A percentile compares a stretch with the other conserved stretches of the same genome.
These are phyloP conservation scores for Aspergillus sclerotioniger DNA, from an alignment of 495 filamentous ascomycete genomes.

Conservation along the genomic window DNA sequence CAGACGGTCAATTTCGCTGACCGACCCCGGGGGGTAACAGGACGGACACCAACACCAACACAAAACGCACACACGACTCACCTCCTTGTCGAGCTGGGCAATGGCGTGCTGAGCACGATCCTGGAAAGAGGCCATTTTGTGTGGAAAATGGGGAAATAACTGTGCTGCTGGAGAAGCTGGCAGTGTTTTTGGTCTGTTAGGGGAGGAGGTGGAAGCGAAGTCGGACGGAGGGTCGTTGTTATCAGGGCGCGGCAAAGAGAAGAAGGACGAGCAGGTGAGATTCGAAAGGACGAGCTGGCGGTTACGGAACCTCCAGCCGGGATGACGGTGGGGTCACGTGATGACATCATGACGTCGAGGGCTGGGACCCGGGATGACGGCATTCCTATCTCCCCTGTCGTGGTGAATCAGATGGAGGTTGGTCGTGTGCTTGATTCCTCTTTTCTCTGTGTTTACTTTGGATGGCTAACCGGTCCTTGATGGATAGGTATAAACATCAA, in stretches of 20 bases:
- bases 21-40: background rate
- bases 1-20: slow-evolving; percentile 20
- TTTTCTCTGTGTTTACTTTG: too few relatives aligned
- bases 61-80: slow-evolving; percentile 48
- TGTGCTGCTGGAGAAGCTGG: slow-evolving; percentile 6
- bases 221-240: slow-evolving; percentile 11
- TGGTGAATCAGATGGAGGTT: too few relatives aligned
- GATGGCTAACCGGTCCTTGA: too few relatives aligned
- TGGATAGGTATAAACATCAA: too few relatives aligned
- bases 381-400: too few relatives aligned
- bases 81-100: slow-evolving; percentile 95
- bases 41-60: slow-evolving; percentile 20
- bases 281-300: slow-evolving; percentile 21
- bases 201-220: slow-evolving; percentile 6
- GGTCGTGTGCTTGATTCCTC: too few relatives aligned
- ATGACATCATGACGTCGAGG: slow-evolving; percentile 21
- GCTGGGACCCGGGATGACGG: background rate
- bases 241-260: slow-evolving; percentile 13
- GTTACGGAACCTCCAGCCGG: slow-evolving; percentile 2
- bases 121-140: slow-evolving; percentile 71
- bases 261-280: slow-evolving; percentile 14
- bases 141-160: slow-evolving; percentile 3
- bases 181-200: background rate
- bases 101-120: slow-evolving; percentile 87
- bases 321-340: slow-evolving; percentile 25